Base-by-base conservation (phyloP, 805 yeast genomes). In the Komagataella kurtzmanii region DNA sequence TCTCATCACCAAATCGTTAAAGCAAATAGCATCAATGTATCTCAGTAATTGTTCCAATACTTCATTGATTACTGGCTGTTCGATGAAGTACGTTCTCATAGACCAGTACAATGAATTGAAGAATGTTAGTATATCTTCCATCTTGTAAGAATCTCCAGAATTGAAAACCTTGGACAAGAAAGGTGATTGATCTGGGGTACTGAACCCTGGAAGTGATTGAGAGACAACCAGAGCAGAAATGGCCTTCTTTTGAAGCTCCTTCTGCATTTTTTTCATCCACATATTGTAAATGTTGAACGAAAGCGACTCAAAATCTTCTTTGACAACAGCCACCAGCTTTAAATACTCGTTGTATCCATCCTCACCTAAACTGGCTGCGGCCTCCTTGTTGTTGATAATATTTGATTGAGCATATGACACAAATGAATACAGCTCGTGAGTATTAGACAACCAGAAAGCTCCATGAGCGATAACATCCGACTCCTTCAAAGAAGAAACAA, bases 401-500 rank as follows among this genome's bases (percentile, higher is more conserved):
- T 96, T 88, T 54, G 81, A 80, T 67, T 91, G 96, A 2, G 98
- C 98, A 67, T 88, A 86, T 14, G 90, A 81, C 54, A 91, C 96
- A 73, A 93, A 93, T 3, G 98, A 89, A 66, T 86, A 87, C 60
- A 93, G 76, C 65, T 93, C 98, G 65, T 93, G 97, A 2, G 95
- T 90, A 68, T 93, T 93, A 3, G 97, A 87, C 57, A 93, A 75
- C 99, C 99, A 93, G 73, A 90, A 93, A 0, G 97, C 96, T 58
- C 97, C 98, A 59, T 88, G 88, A 48, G 88, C 81, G 60, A 90
- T 83, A 40, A 88, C 81, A 58, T 87, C 95, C 54, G 86, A 95
- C 52, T 91, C 96, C 58, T 83, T 84, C 62, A 85, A 74, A n/a
- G 74, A 69, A 50, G 85, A 76, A 17, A 91, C 96, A 55, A 86